These are phyloP conservation scores for Halteria grandinella DNA, from an alignment of 73 alveolate species.

Conservation along the genomic window DNA sequence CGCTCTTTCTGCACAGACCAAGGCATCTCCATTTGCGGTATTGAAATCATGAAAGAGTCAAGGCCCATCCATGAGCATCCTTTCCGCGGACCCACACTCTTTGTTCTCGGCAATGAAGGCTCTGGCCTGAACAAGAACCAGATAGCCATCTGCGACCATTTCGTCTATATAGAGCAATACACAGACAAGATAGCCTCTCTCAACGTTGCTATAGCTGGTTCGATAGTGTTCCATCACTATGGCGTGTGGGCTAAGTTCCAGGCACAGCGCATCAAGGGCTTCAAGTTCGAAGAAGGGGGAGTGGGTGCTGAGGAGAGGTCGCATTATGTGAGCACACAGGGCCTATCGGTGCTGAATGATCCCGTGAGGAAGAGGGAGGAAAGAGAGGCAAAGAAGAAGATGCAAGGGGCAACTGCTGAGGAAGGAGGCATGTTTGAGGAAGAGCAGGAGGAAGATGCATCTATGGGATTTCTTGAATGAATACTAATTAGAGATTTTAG, in stretches of 20 bases:
- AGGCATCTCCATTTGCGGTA: constrained; percentile 77
- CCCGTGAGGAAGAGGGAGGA: constrained; percentile 57
- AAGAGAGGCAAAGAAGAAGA: constrained; percentile 44
- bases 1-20: constrained; percentile 65
- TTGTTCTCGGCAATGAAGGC: constrained; percentile 92
- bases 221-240: constrained; percentile 90
- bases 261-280: constrained; percentile 65
- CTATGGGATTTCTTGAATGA: too few species aligned
- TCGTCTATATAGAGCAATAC: constrained; percentile 89
- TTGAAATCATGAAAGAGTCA: constrained; percentile 88
- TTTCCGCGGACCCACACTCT: constrained; percentile 80
- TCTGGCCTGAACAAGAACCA: constrained; percentile 85
- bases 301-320: constrained; percentile 13
- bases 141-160: constrained; percentile 87
- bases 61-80: constrained; percentile 77
- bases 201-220: constrained; percentile 91
- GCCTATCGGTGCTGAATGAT: constrained; percentile 29
- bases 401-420: background rate
- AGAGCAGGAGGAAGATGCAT: too few species aligned
- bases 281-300: constrained; percentile 44
- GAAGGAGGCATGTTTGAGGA: constrained; percentile 29
- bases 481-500: too few species aligned
- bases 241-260: constrained; percentile 82
- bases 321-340: constrained; percentile 6
- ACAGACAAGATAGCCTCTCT: constrained; percentile 89